Conservation (phyloP, 2,329 filamentous ascomycete genomes). For the Sphaerulina populicola region DNA sequence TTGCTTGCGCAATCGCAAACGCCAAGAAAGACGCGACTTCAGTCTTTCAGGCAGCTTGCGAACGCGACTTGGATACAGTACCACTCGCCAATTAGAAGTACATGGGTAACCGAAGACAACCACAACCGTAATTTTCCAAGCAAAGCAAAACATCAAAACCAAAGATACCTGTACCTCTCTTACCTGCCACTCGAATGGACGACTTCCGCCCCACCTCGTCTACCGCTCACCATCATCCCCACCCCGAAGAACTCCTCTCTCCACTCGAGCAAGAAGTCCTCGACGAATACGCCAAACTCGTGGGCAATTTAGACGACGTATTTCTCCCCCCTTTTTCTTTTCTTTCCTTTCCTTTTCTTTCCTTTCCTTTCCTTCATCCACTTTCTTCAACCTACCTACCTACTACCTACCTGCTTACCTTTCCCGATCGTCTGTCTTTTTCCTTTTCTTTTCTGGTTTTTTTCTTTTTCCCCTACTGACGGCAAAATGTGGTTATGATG, state of each 20-base stretch:
- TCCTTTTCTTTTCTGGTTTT: too few species aligned
- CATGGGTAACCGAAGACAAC: not conserved
- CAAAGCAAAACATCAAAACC: not conserved
- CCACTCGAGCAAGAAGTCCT: constrained; percentile 88
- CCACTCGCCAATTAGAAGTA: too few species aligned
- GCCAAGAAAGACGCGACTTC: constrained; percentile 12
- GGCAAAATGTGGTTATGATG: too few species aligned
- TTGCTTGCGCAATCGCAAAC: not conserved
- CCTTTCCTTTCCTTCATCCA: too few species aligned
- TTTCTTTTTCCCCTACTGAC: too few species aligned
- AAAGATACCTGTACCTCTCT: not conserved
- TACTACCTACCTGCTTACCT: not conserved
- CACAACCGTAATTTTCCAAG: not conserved
- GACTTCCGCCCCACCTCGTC: constrained; percentile 10
- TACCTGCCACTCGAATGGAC: constrained; percentile 4
- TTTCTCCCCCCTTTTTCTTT: constrained; percentile 14
- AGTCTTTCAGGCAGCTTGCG: not conserved
- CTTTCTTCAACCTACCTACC: constrained; percentile 20
- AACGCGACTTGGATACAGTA: not conserved
- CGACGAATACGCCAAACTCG: constrained; percentile 81
- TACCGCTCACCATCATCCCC: not conserved
- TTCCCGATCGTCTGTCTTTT: too few species aligned
- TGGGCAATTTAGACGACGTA: constrained; percentile 87
- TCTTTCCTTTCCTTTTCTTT: too few species aligned
- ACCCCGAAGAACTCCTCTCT: constrained; percentile 42